A percentile compares a stretch with the other conserved stretches of the same genome.
Evolutionary conservation across 305 asterid genomes (phyloP).

Genomic region (Fraxinus platypoda): DNA sequence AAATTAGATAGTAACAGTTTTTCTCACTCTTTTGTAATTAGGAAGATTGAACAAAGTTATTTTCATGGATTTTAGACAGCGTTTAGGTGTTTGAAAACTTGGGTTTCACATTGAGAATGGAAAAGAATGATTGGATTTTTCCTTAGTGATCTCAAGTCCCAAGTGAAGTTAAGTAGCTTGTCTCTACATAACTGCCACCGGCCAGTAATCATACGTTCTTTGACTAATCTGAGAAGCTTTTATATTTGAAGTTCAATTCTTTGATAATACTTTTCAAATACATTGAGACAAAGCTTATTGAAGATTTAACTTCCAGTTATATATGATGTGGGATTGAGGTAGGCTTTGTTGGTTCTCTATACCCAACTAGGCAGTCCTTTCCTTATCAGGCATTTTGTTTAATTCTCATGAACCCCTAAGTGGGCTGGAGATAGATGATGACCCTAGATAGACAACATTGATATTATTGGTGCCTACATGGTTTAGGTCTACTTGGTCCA

Average conservation of each 20-base stretch:
- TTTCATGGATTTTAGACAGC: background rate
- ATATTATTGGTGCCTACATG: background rate
- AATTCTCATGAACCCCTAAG: background rate
- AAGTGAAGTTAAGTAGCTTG: background rate
- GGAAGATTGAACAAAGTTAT: background rate
- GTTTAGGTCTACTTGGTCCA: slow-evolving; percentile 7
- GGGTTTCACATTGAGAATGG: background rate
- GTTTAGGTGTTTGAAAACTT: background rate
- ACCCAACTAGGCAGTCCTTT: background rate
- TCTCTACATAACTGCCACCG: background rate
- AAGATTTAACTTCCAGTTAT: background rate
- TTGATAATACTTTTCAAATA: background rate
- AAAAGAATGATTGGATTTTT: background rate
- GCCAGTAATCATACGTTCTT: background rate
- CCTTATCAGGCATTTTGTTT: background rate
- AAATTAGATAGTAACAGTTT: background rate
- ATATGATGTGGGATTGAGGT: background rate
- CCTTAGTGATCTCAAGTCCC: background rate
- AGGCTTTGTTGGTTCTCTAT: background rate
- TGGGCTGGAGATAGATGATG: background rate
- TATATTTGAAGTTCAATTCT: background rate
- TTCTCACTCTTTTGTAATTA: background rate
- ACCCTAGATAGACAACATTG: background rate
- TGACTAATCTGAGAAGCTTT: background rate
- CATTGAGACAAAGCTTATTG: background rate